Percentiles rank a stretch among this genome's conserved stretches.
phyloP scores from a whole-genome alignment of 2,329 filamentous ascomycete genomes.

The Ophiostoma sp. region DNA sequence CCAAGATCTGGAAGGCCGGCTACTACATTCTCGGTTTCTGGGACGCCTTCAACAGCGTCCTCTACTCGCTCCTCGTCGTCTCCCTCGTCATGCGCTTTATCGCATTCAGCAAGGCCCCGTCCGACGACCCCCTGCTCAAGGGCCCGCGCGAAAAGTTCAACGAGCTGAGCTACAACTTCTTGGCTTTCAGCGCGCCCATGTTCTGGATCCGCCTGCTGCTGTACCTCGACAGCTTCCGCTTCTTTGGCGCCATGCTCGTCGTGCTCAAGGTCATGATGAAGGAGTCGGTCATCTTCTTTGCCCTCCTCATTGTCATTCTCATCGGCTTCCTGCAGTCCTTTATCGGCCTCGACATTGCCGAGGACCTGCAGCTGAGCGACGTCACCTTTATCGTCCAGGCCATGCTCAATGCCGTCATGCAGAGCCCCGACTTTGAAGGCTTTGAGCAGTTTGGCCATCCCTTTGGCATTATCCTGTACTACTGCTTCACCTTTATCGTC shows the following conservation, averaged over 20 bases:
- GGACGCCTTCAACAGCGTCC: conserved; percentile 85
- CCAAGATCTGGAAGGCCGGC: conserved; percentile 93
- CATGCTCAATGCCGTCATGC: conserved; percentile 88
- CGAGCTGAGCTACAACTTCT: conserved; percentile 82
- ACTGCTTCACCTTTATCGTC: conserved; percentile 94
- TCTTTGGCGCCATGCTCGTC: conserved; percentile 97
- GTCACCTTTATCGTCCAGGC: conserved; percentile 69
- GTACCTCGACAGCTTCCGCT: conserved; percentile 87
- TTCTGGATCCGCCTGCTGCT: conserved; percentile 92
- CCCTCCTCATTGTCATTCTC: conserved; percentile 76
- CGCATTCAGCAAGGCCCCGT: conserved; percentile 56
- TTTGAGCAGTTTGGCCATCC: conserved; percentile 90
- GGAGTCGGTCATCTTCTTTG: conserved; percentile 93
- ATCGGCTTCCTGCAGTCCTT: conserved; percentile 90
- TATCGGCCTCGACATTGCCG: conserved; percentile 79
- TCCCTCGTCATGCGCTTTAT: conserved; percentile 76
- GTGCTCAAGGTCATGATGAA: conserved; percentile 95
- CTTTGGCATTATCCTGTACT: conserved; percentile 93
- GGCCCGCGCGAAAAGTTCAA: conserved; percentile 61
- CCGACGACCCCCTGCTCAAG: conserved; percentile 33
- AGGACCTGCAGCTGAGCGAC: conserved; percentile 64
- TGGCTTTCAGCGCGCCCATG: conserved; percentile 90
- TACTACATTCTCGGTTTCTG: conserved; percentile 89
- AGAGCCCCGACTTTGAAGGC: conserved; percentile 79
- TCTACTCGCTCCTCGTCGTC: conserved; percentile 73